Percentiles rank a stretch among this genome's conserved stretches.
Conservation (phyloP, 306 rosid species). For the Alnus rubra region DNA sequence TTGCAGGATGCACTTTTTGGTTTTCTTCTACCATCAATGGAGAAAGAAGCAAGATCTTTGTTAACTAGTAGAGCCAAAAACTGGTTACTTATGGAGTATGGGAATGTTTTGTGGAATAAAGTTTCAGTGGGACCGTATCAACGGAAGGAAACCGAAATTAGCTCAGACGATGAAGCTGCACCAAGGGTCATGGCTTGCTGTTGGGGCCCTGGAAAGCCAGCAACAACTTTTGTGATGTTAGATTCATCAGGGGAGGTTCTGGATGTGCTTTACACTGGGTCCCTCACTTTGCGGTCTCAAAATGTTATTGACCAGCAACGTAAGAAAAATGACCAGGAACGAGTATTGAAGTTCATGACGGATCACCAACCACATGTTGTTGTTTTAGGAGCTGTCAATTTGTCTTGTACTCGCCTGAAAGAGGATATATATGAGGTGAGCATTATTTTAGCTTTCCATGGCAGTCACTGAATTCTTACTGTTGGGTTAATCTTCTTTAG, state of each 20-base stretch:
- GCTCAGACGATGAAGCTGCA: conserved; percentile 88
- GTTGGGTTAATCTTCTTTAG: neutral
- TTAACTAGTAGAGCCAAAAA: conserved; percentile 72
- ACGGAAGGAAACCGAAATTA: conserved; percentile 79
- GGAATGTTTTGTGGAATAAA: conserved; percentile 84
- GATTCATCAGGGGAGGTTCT: conserved; percentile 94
- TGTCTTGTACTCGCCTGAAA: conserved; percentile 88
- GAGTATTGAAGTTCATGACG: conserved; percentile 95
- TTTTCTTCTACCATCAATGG: conserved; percentile 92
- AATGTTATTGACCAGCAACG: conserved; percentile 82
- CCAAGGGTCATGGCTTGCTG: conserved; percentile 99
- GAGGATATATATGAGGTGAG: conserved; percentile 94
- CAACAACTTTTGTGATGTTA: conserved; percentile 92
- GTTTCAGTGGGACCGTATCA: conserved; percentile 94
- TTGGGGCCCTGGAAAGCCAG: conserved; percentile 99
- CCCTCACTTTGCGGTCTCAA: conserved; percentile 85
- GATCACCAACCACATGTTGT: conserved; percentile 99
- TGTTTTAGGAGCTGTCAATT: conserved; percentile 90
- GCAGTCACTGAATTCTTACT: neutral
- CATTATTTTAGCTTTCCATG: conserved; percentile 20
- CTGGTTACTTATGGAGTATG: conserved; percentile 87
- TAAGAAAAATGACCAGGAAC: conserved; percentile 89
- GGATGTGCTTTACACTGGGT: conserved; percentile 87
- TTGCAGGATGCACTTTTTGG: conserved; percentile 80
- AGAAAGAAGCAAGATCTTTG: conserved; percentile 85